phyloP scores from a whole-genome alignment of 371 early-diverging fungal genomes.

The Blakeslea trispora region DNA sequence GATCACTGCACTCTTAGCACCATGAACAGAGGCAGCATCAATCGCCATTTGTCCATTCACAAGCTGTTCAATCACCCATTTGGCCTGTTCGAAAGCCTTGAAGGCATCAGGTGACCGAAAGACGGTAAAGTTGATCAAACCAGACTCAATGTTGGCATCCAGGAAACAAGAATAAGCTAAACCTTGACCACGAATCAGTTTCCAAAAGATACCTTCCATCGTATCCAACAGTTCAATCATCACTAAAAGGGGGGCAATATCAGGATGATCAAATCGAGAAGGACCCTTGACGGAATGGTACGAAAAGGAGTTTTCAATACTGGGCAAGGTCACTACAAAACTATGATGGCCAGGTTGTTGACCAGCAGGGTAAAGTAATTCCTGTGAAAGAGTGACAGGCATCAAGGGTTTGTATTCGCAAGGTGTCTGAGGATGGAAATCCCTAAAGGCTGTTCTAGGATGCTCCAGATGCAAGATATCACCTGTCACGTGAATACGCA shows the following conservation, averaged over 20 bases:
- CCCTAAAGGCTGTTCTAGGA: constrained; percentile 51
- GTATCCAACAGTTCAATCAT: constrained; percentile 63
- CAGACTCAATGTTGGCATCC: constrained; percentile 51
- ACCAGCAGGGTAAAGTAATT: constrained; percentile 55
- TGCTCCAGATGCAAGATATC: constrained; percentile 52
- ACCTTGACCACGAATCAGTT: constrained; percentile 68
- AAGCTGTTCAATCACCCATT: constrained; percentile 55
- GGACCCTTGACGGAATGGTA: constrained; percentile 54
- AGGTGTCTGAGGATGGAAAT: constrained; percentile 30
- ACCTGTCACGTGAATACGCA: constrained; percentile 65
- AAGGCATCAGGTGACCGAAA: constrained; percentile 63
- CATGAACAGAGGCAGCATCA: constrained; percentile 57
- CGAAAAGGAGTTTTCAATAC: constrained; percentile 66
- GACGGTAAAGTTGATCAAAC: constrained; percentile 56
- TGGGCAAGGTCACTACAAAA: constrained; percentile 56
- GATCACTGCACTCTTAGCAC: constrained; percentile 69
- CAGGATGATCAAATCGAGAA: constrained; percentile 53
- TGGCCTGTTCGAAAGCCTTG: constrained; percentile 63
- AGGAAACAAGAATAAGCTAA: constrained; percentile 64
- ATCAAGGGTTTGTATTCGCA: constrained; percentile 17
- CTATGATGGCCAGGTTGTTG: constrained; percentile 54
- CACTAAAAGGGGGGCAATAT: constrained; percentile 61
- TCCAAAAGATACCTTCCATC: constrained; percentile 71
- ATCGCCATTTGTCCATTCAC: constrained; percentile 51
- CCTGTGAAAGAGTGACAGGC: constrained; percentile 53